Percentiles rank a stretch among this genome's conserved stretches.
Evolutionary conservation across 1,284 basidiomycete genomes (phyloP).

Genomic region (Athelia sp.): DNA sequence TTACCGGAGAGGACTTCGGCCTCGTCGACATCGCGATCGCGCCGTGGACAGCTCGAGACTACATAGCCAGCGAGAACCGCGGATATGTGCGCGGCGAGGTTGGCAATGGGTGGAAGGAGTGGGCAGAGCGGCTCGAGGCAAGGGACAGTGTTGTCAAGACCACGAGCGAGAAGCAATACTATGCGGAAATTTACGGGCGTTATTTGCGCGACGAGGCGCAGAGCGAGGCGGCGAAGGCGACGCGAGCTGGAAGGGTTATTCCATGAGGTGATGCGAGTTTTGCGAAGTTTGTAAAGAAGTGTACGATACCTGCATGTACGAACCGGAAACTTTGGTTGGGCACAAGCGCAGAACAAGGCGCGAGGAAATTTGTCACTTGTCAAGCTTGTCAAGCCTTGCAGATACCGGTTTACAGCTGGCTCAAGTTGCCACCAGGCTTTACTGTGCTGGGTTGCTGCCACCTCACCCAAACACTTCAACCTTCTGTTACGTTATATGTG

Average conservation of each 20-base stretch:
- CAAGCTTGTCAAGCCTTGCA: no score
- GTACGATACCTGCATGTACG: no score
- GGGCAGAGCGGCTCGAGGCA: constrained; percentile 36
- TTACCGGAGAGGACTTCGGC: constrained; percentile 49
- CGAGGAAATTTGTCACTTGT: no score
- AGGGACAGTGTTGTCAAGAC: constrained; percentile 47
- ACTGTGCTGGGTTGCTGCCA: no score
- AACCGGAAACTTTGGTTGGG: no score
- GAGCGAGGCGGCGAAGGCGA: constrained; percentile 57
- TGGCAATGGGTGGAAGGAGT: constrained; percentile 40
- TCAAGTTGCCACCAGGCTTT: no score
- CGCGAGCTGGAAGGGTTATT: constrained; percentile 40
- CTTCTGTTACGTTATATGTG: no score
- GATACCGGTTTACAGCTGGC: no score
- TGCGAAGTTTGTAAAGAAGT: no score
- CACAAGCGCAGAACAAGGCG: no score
- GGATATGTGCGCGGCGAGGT: constrained; percentile 41
- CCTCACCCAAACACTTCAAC: no score
- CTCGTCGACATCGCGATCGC: constrained; percentile 56
- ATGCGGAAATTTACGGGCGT: constrained; percentile 46
- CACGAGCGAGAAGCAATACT: constrained; percentile 42
- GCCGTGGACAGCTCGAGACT: constrained; percentile 53
- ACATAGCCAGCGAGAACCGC: constrained; percentile 44
- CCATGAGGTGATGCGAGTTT: constrained; percentile 39
- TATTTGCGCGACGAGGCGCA: constrained; percentile 56